Evolutionary conservation across 768 basidiomycete species (phyloP).

Genomic region (Leccinellum luteum): DNA sequence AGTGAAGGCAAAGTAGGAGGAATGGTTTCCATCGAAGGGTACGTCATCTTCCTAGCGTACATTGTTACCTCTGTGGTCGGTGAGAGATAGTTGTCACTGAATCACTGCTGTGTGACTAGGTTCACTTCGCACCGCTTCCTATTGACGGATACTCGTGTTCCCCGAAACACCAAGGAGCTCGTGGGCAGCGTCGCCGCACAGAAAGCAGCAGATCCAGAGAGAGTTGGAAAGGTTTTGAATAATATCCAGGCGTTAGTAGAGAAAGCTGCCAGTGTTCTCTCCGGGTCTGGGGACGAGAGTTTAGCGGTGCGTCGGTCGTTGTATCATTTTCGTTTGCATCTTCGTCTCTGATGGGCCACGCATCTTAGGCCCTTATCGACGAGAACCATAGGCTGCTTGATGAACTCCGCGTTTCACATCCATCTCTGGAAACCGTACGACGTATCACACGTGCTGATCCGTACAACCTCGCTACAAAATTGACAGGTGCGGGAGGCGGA

Average conservation of each 20-base stretch:
- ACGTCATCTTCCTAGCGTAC: constrained; percentile 27
- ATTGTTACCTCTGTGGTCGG: neutral
- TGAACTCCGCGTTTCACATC: constrained; percentile 88
- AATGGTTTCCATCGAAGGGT: constrained; percentile 87
- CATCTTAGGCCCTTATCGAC: constrained; percentile 67
- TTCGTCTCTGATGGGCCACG: neutral
- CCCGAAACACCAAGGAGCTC: constrained; percentile 90
- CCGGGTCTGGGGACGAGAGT: constrained; percentile 41
- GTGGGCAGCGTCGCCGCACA: constrained; percentile 85
- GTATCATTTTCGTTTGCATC: neutral
- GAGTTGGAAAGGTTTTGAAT: constrained; percentile 72
- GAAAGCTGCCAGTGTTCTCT: constrained; percentile 71
- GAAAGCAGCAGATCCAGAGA: constrained; percentile 79
- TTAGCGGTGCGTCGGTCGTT: constrained; percentile 51
- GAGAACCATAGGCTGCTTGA: constrained; percentile 89
- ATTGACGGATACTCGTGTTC: constrained; percentile 89
- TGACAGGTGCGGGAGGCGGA: constrained; percentile 97
- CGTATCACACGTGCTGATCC: constrained; percentile 61
- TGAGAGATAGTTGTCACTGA: constrained; percentile 3
- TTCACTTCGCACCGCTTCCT: constrained; percentile 91
- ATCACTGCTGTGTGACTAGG: constrained; percentile 37
- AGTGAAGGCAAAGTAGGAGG: constrained; percentile 65
- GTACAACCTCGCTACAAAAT: constrained; percentile 80
- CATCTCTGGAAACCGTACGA: constrained; percentile 78
- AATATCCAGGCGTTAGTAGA: constrained; percentile 85